Evolutionary conservation across 2,329 filamentous ascomycete genomes (phyloP).

Genomic region (Xylaria sp.): DNA sequence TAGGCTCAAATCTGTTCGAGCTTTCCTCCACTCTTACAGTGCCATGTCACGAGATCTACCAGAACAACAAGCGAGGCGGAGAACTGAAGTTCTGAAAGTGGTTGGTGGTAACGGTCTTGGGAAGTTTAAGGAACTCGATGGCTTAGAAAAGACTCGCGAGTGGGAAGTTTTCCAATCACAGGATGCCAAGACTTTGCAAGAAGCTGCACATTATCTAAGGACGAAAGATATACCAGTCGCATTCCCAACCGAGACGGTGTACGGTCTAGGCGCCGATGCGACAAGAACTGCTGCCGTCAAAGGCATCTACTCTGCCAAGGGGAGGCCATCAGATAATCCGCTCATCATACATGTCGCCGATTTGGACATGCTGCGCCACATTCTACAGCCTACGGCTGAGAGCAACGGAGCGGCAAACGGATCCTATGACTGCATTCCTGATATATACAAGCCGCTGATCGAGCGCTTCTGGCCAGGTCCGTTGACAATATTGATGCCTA

Average conservation of each 20-base stretch:
- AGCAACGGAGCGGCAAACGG: slow-evolving; percentile 42
- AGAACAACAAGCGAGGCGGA: slow-evolving; percentile 22
- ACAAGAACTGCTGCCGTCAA: slow-evolving; percentile 83
- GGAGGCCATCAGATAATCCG: slow-evolving; percentile 91
- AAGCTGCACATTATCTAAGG: slow-evolving; percentile 74
- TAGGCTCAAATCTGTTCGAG: slow-evolving; percentile 43
- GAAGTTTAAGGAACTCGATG: slow-evolving; percentile 41
- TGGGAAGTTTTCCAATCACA: slow-evolving; percentile 45
- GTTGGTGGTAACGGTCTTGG: slow-evolving; percentile 40
- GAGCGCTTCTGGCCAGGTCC: slow-evolving; percentile 93
- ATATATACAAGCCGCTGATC: slow-evolving; percentile 82
- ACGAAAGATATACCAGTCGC: slow-evolving; percentile 80
- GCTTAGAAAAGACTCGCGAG: slow-evolving; percentile 40
- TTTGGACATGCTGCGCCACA: slow-evolving; percentile 74
- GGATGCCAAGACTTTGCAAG: slow-evolving; percentile 57
- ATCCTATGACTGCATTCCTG: slow-evolving; percentile 65
- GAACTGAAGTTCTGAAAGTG: slow-evolving; percentile 43
- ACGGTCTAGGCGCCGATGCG: slow-evolving; percentile 95
- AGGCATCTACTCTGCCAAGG: slow-evolving; percentile 94
- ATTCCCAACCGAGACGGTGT: slow-evolving; percentile 98
- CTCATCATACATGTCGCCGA: slow-evolving; percentile 93
- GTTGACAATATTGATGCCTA: slow-evolving; percentile 87
- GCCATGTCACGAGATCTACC: slow-evolving; percentile 48
- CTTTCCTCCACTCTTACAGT: slow-evolving; percentile 43
- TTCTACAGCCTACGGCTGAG: slow-evolving; percentile 58